Evolutionary conservation across 192 early-diverging fungal genomes (phyloP).

Genomic region (Backusella westeae): DNA sequence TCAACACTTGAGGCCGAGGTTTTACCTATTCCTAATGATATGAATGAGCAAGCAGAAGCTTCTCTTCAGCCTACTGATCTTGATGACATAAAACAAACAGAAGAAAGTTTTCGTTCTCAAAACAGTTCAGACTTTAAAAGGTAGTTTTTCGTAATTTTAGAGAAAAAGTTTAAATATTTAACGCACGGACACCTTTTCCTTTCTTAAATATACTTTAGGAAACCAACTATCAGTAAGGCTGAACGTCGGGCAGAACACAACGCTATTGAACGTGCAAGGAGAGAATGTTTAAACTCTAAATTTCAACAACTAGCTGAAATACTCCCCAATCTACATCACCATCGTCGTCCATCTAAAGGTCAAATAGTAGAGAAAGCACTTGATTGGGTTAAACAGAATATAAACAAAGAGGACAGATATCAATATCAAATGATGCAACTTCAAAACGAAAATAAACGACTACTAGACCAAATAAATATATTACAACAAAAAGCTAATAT

Average conservation of each 20-base stretch:
- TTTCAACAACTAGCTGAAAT: slow-evolving; percentile 81
- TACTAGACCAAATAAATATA: slow-evolving; percentile 5
- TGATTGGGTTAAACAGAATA: slow-evolving; percentile 45
- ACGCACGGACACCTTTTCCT: neutral
- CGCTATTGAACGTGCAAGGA: slow-evolving; percentile 78
- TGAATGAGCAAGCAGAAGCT: neutral
- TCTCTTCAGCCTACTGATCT: neutral
- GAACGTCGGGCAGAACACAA: slow-evolving; percentile 72
- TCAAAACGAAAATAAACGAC: slow-evolving; percentile 6
- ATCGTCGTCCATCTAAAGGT: slow-evolving; percentile 75
- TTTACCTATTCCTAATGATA: neutral
- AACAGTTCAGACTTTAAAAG: slow-evolving; percentile 5
- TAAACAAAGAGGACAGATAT: slow-evolving; percentile 22
- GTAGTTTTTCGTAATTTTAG: slow-evolving; percentile 5
- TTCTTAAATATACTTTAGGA: neutral
- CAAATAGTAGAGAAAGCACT: slow-evolving; percentile 75
- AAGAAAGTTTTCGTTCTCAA: neutral
- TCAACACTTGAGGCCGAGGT: neutral
- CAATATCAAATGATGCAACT: slow-evolving; percentile 11
- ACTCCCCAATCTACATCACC: slow-evolving; percentile 68
- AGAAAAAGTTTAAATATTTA: slow-evolving; percentile 6
- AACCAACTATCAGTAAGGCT: slow-evolving; percentile 7
- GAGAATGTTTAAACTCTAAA: slow-evolving; percentile 78
- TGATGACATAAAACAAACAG: neutral
- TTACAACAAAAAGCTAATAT: neutral